phyloP scores from a whole-genome alignment of 192 early-diverging fungal genomes.

The Coemansia sp. region DNA sequence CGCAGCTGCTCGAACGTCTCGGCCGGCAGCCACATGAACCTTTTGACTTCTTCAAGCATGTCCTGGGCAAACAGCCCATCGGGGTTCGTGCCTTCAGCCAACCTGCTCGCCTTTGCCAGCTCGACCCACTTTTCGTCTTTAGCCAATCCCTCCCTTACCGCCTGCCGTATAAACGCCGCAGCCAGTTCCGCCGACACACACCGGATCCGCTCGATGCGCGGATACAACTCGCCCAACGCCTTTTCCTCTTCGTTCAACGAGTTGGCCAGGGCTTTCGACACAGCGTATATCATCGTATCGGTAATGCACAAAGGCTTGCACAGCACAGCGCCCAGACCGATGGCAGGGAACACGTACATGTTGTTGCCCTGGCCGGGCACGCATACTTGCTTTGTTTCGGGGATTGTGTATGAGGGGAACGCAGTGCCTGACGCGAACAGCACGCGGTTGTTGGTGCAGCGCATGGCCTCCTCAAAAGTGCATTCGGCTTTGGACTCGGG shows the following conservation, averaged over 20 bases:
- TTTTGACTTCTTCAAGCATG: slow-evolving; percentile 11
- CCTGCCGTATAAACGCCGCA: slow-evolving; percentile 70
- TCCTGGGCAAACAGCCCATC: slow-evolving; percentile 10
- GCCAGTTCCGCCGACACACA: slow-evolving; percentile 80
- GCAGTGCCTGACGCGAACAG: slow-evolving; percentile 96
- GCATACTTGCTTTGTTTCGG: slow-evolving; percentile 42
- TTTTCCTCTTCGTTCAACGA: slow-evolving; percentile 71
- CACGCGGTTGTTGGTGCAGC: slow-evolving; percentile 76
- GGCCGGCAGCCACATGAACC: slow-evolving; percentile 23
- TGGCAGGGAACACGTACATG: slow-evolving; percentile 96
- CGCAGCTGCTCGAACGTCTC: slow-evolving; percentile 29
- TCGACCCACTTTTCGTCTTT: slow-evolving; percentile 42
- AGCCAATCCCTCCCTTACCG: slow-evolving; percentile 62
- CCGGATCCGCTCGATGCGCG: slow-evolving; percentile 81
- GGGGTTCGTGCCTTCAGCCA: not conserved
- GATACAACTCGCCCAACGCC: slow-evolving; percentile 74
- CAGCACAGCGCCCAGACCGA: slow-evolving; percentile 84
- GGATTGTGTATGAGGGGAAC: slow-evolving; percentile 77
- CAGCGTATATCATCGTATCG: slow-evolving; percentile 78
- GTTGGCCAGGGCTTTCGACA: slow-evolving; percentile 76
- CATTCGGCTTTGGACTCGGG: slow-evolving; percentile 91
- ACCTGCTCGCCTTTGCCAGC: slow-evolving; percentile 17
- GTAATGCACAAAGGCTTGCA: slow-evolving; percentile 69
- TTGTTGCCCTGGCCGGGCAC: slow-evolving; percentile 90
- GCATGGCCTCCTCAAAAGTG: slow-evolving; percentile 90